Evolutionary conservation across 441 rosid species (phyloP).

Genomic region (Populus trichocarpa): DNA sequence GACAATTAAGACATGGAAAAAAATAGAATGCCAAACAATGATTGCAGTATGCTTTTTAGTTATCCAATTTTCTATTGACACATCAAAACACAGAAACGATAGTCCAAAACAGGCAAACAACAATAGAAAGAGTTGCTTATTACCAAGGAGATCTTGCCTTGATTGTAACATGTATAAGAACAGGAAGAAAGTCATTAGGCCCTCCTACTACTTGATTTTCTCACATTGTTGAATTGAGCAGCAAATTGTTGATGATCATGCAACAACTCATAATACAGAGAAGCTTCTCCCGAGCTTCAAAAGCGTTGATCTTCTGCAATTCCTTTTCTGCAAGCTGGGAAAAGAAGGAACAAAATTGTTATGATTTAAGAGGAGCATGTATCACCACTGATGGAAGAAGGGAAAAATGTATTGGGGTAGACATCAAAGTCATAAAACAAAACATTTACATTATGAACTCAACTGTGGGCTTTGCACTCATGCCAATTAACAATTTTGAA

Average conservation of each 20-base stretch:
- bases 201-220: constrained; percentile 44
- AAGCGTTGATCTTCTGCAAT: constrained; percentile 44
- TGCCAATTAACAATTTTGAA: neutral
- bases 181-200: constrained; percentile 61
- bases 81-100: neutral
- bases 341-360: neutral
- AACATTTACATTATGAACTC: neutral
- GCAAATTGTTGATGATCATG: constrained; percentile 49
- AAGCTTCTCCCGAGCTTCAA: constrained; percentile 43
- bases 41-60: neutral
- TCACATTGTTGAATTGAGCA: constrained; percentile 49
- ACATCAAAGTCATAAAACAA: neutral
- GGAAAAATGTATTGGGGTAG: neutral
- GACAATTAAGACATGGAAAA: neutral
- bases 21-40: neutral
- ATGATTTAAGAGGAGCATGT: too few species aligned
- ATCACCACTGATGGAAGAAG: neutral
- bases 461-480: neutral
- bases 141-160: constrained; percentile 72
- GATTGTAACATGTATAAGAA: constrained; percentile 51
- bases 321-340: constrained; percentile 62
- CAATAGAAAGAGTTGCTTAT: constrained; percentile 30
- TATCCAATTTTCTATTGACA: neutral
- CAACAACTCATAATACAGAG: constrained; percentile 51
- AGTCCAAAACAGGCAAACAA: constrained; percentile 18